These are phyloP conservation scores for Apiospora marii DNA, from an alignment of 2,329 filamentous ascomycete species.

Conservation along the genomic window DNA sequence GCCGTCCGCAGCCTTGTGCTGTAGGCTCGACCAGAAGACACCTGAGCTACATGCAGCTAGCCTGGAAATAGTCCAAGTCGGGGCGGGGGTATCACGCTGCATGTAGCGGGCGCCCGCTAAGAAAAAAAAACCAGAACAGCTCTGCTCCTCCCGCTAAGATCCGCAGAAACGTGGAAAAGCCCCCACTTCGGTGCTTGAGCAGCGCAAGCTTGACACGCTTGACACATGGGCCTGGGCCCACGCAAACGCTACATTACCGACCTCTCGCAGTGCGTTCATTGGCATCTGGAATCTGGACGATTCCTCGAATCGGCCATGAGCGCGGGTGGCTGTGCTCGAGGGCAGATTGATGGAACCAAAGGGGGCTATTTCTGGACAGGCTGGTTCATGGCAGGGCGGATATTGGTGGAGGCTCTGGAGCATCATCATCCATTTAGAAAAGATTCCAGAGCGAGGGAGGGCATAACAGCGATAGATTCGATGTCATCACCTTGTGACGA, in stretches of 20 bases:
- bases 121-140: background rate
- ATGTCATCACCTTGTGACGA: background rate
- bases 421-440: background rate
- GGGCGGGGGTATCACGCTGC: background rate
- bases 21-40: background rate
- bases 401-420: background rate
- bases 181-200: background rate
- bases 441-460: background rate
- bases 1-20: background rate
- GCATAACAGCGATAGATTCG: background rate
- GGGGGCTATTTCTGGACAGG: background rate
- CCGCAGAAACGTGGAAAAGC: background rate
- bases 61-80: background rate
- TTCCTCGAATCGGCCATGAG: background rate
- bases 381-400: background rate
- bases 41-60: background rate
- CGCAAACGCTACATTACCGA: background rate
- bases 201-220: conserved; percentile 5
- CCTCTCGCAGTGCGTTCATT: background rate
- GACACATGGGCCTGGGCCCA: conserved; percentile 7
- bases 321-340: background rate
- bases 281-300: background rate
- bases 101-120: background rate
- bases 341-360: background rate
- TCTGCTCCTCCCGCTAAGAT: too few relatives aligned